These are phyloP conservation scores for Thielaviopsis ethacetica DNA, from an alignment of 2,329 filamentous ascomycete genomes.

Conservation along the genomic window DNA sequence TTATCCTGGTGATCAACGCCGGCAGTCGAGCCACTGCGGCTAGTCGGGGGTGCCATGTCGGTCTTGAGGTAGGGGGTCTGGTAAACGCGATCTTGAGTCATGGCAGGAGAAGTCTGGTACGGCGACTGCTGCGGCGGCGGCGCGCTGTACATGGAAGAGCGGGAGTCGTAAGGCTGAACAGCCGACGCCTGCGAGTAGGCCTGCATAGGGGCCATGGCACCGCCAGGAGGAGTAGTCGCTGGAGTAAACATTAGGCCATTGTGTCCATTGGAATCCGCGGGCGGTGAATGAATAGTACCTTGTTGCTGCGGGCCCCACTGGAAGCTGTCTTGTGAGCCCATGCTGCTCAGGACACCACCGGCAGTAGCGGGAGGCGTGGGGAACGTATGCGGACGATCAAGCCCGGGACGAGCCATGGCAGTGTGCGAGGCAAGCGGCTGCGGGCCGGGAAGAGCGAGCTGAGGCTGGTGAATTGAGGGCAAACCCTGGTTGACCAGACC, in stretches of 20 bases:
- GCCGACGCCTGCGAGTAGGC: constrained; percentile 43
- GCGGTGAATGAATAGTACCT: constrained; percentile 49
- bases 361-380: constrained; percentile 86
- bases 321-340: constrained; percentile 62
- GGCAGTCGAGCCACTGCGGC: constrained; percentile 22
- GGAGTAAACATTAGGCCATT: constrained; percentile 81
- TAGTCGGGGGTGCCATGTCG: constrained; percentile 73
- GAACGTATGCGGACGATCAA: constrained; percentile 83
- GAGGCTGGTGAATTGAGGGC: constrained; percentile 49
- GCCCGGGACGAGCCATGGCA: constrained; percentile 53
- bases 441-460: constrained; percentile 42
- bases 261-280: constrained; percentile 67
- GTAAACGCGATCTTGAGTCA: constrained; percentile 45
- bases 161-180: constrained; percentile 56
- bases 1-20: constrained; percentile 29
- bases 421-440: constrained; percentile 47
- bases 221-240: constrained; percentile 74
- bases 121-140: constrained; percentile 52
- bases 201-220: constrained; percentile 60
- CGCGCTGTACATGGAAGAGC: constrained; percentile 63
- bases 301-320: constrained; percentile 52
- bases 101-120: constrained; percentile 48
- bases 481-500: constrained; percentile 42
- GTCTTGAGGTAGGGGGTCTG: constrained; percentile 64
- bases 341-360: constrained; percentile 63